Evolutionary conservation across 176 grass and related monocot species (phyloP).

Genomic region (Thalia dealbata): DNA sequence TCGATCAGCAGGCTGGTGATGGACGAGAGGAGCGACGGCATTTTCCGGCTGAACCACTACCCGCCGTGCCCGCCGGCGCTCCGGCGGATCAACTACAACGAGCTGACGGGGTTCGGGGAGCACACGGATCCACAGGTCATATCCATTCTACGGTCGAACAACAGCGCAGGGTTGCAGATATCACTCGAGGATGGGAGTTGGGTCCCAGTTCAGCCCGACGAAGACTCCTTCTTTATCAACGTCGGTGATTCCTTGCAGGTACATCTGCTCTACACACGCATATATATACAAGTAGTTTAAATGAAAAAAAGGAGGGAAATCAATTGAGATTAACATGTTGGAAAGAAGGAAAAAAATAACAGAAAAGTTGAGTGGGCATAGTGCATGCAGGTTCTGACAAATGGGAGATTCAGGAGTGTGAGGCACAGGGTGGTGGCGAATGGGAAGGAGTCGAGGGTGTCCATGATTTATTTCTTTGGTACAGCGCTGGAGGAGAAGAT

Average conservation of each 20-base stretch:
- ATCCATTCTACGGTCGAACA: conserved; percentile 75
- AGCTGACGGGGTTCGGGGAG: conserved; percentile 75
- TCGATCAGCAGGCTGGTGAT: conserved; percentile 43
- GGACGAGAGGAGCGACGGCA: conserved; percentile 45
- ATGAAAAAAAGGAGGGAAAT: no score
- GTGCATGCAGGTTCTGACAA: conserved; percentile 65
- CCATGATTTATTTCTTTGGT: conserved; percentile 89
- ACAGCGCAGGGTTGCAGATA: conserved; percentile 72
- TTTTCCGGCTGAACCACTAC: conserved; percentile 92
- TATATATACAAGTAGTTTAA: background rate
- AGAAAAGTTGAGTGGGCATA: no score
- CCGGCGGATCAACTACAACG: conserved; percentile 38
- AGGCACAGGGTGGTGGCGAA: conserved; percentile 92
- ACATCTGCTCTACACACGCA: background rate
- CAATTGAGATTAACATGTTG: no score
- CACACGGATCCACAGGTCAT: conserved; percentile 95
- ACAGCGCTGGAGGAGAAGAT: conserved; percentile 58
- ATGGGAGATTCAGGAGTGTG: conserved; percentile 89
- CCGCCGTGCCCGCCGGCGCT: conserved; percentile 52
- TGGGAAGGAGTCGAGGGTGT: conserved; percentile 79
- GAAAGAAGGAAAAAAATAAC: no score
- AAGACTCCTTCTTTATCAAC: conserved; percentile 78
- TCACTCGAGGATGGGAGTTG: conserved; percentile 49
- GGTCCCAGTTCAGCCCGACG: conserved; percentile 76
- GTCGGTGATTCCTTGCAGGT: conserved; percentile 92